phyloP scores from a whole-genome alignment of 768 basidiomycete genomes.

The Atractiella rhizophila region DNA sequence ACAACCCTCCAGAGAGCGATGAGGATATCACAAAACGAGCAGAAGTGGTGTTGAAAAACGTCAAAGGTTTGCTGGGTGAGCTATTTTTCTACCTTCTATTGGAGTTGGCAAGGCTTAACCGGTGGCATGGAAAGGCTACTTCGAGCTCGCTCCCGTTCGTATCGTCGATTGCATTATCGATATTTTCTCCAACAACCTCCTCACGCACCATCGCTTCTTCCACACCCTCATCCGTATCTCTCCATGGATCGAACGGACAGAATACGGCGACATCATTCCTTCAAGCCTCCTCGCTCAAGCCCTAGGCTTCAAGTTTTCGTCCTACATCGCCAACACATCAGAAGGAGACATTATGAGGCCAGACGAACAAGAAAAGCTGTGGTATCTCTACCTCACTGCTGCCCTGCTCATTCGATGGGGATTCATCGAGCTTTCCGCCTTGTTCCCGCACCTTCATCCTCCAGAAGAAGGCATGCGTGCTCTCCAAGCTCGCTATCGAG shows the following conservation, averaged over 20 bases:
- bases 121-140: conserved; percentile 34
- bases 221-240: conserved; percentile 60
- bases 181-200: conserved; percentile 54
- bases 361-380: conserved; percentile 36
- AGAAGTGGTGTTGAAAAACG: conserved; percentile 47
- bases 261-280: neutral
- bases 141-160: conserved; percentile 83
- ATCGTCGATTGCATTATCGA: conserved; percentile 84
- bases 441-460: conserved; percentile 71
- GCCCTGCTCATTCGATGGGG: conserved; percentile 76
- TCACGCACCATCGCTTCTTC: conserved; percentile 69
- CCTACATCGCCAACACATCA: conserved; percentile 27
- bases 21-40: conserved; percentile 29
- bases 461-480: conserved; percentile 49
- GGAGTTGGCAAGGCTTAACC: neutral
- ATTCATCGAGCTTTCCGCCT: conserved; percentile 58
- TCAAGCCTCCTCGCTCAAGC: conserved; percentile 39
- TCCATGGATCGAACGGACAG: conserved; percentile 35
- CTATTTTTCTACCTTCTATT: neutral
- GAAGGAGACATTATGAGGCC: conserved; percentile 25
- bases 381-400: conserved; percentile 50
- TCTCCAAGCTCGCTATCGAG: conserved; percentile 39
- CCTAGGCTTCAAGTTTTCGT: conserved; percentile 86
- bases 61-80: conserved; percentile 50
- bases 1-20: neutral